Evolutionary conservation across 805 yeast species (phyloP).

Genomic region (Metschnikowia gelsemii): DNA sequence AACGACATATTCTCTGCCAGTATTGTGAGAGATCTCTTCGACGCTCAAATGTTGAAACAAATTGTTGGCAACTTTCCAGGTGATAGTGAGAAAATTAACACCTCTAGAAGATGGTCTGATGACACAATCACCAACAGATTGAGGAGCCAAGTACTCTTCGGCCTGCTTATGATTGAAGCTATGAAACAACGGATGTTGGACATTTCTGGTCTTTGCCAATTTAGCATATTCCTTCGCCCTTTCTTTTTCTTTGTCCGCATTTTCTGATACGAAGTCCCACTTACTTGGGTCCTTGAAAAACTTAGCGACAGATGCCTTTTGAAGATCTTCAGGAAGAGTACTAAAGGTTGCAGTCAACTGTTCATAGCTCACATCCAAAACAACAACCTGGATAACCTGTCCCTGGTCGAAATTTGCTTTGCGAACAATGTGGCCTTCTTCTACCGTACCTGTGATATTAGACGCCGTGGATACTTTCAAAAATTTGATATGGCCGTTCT

Average conservation of each 20-base stretch:
- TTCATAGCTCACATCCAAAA: conserved; percentile 69
- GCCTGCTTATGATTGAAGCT: conserved; percentile 85
- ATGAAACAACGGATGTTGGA: conserved; percentile 89
- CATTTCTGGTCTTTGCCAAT: conserved; percentile 68
- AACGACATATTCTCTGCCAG: conserved; percentile 59
- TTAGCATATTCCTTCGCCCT: conserved; percentile 61
- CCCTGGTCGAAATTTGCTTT: conserved; percentile 51
- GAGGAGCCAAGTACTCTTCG: conserved; percentile 86
- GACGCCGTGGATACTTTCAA: conserved; percentile 43
- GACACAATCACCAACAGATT: conserved; percentile 86
- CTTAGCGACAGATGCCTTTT: conserved; percentile 49
- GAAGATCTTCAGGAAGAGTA: conserved; percentile 63
- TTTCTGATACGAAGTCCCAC: conserved; percentile 82
- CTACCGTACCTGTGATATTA: conserved; percentile 44
- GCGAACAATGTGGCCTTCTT: conserved; percentile 46
- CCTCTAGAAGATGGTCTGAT: conserved; percentile 95
- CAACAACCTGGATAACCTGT: conserved; percentile 84
- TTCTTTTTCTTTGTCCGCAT: conserved; percentile 59
- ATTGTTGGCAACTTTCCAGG: conserved; percentile 94
- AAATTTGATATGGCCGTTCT: conserved; percentile 42
- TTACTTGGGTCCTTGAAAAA: conserved; percentile 55
- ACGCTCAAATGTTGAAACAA: conserved; percentile 90
- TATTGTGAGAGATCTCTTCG: conserved; percentile 66
- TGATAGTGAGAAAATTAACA: conserved; percentile 79
- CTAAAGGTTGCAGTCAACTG: conserved; percentile 73